Evolutionary conservation across 1,284 basidiomycete genomes (phyloP), one percentile per base, ranked within the genome.

Genomic region (Cryptococcus sp.): DNA sequence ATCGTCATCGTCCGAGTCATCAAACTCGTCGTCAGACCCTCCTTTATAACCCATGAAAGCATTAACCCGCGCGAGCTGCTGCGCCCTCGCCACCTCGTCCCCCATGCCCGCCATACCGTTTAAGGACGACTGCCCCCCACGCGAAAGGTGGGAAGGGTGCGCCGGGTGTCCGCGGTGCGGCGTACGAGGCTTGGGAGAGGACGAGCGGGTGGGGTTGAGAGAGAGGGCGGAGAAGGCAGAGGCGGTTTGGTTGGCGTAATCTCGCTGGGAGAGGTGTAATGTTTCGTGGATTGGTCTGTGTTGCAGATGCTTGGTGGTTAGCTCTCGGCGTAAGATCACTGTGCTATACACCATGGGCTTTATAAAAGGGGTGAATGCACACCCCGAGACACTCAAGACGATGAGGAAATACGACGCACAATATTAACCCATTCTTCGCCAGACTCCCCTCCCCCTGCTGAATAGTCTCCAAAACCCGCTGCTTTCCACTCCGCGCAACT

Each of bases 231-330:
- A 62, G 15, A 75, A 53, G 4, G 58, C 48, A 2, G 53, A 45
- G 2, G 69, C 65, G 2, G 72, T 69, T 39, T 62, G 60, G 52
- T 70, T 70, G 51, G 70, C 66, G 46, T 65, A 73, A 35, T 76
- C 73, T 49, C 72, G 61, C 8, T 67, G 56, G 18, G 63, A 65
- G 2, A 76, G 63, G 0, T 62, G 62, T 16, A 71, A 46, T 0
- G 67, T 66, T 33, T 71, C 56, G 21, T 60, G 59, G 37, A 73
- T 64, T 1, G 71, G 71, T 49, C 72, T 76, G 33, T 13, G 6
- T 11, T 21, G 39, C n/a, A 23, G 38, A 49, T 21, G 47, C 18
- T 12, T 21, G n/a, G 54, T 2, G 18, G n/a, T 46, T 13, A 46
- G 12, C 6, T 18, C 24, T 37, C 35, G 12, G 33, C 4, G 36